phyloP scores from a whole-genome alignment of 768 basidiomycete genomes.

The Lactifluus piperatus region DNA sequence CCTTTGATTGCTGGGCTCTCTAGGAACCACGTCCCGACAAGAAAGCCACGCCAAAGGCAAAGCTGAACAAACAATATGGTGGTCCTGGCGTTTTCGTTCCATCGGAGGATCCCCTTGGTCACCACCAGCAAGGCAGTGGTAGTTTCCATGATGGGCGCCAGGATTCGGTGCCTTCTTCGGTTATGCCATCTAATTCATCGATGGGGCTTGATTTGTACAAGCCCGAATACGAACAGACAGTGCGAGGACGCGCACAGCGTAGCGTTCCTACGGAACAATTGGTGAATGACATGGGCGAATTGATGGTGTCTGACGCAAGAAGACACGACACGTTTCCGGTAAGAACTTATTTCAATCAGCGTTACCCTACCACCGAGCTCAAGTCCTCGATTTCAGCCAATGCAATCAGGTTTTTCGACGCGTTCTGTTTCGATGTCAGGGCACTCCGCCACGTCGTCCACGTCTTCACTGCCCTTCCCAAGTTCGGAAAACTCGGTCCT shows the following conservation, averaged over 20 bases:
- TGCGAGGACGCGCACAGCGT: conserved; percentile 22
- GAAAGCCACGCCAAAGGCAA: conserved; percentile 43
- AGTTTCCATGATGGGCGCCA: conserved; percentile 33
- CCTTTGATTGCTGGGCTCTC: conserved; percentile 2
- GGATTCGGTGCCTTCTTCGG: conserved; percentile 51
- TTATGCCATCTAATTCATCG: conserved; percentile 53
- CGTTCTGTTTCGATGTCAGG: conserved; percentile 16
- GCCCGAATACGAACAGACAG: conserved; percentile 59
- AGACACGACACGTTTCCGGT: conserved; percentile 56
- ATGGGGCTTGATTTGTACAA: conserved; percentile 61
- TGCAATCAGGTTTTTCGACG: conserved; percentile 1
- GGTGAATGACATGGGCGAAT: conserved; percentile 57
- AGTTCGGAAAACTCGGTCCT: conserved; percentile 30
- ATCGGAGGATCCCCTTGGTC: conserved; percentile 18
- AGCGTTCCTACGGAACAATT: conserved; percentile 42
- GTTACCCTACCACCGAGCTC: not conserved
- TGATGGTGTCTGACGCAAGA: conserved; percentile 42
- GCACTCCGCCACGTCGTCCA: conserved; percentile 15
- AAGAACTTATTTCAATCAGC: not conserved
- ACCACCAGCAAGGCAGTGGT: conserved; percentile 26
- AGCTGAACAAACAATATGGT: conserved; percentile 55
- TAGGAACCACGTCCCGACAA: conserved; percentile 78
- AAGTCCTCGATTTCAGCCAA: not conserved
- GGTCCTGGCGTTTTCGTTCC: conserved; percentile 74
- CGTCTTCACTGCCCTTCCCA: conserved; percentile 26